Evolutionary conservation across 768 basidiomycete genomes (phyloP), one percentile per base, ranked within the genome.

Genomic region (Suillus weaverae): DNA sequence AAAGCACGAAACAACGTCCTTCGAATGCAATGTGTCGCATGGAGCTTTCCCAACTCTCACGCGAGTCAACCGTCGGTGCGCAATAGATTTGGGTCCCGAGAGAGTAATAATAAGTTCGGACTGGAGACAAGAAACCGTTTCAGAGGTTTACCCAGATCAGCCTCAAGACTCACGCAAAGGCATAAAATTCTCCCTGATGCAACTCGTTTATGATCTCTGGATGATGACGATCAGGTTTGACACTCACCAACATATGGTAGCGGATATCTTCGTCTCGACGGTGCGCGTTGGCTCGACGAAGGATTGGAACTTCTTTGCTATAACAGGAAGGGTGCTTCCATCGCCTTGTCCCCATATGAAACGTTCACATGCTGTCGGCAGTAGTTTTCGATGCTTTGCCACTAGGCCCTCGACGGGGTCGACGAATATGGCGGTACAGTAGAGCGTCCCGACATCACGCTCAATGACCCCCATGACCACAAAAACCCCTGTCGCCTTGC

Each of bases 181-280:
- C 86, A 89, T 88, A 66, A 87, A 88, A 70, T 89, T 89, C 66
- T 89, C 89, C 88, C 88, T 89, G 61, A 46, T 60, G n/a, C 60
- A 30, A 20, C 26, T 11, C 18, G 18, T 32, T 20, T 1, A 43
- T 22, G 43, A 38, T 30, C 62, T 64, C 50, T 53, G 38, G 54
- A n/a, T 20, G 5, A 38, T 14, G 26, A 20, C 10, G 36, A 59
- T 41, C 18, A 41, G 10, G 6, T 26, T 38, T 36, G 8, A 22
- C 14, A 67, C 83, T 74, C 62, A 84, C 86, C 87, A 87, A 69
- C 87, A 87, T 48, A 87, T 85, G 1, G 84, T 78, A 2, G 84
- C 85, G 8, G 84, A 83, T 1, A 89, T 67, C 69, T 85, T 87
- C 11, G 84, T 74, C 10, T 65, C 72, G 16, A 82, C 74, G 13